phyloP scores from a whole-genome alignment of 2,329 filamentous ascomycete species.

The Phialemonium atrogriseum region DNA sequence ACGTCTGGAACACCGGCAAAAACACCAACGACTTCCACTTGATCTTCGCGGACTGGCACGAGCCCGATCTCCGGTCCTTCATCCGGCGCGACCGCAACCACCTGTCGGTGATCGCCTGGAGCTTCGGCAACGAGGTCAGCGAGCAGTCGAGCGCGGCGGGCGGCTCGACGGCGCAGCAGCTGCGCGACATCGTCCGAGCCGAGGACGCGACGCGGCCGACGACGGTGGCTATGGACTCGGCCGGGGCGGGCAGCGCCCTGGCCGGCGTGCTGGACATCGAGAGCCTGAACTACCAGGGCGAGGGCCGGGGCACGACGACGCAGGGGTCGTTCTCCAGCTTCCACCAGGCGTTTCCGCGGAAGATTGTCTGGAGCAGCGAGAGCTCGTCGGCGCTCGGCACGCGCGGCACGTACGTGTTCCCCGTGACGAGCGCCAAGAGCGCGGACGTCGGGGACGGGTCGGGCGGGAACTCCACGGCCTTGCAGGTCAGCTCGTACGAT shows the following conservation, averaged over 20 bases:
- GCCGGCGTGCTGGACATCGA: constrained; percentile 34
- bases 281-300: constrained; percentile 49
- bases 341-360: constrained; percentile 34
- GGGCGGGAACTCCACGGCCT: constrained; percentile 26
- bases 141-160: constrained; percentile 32
- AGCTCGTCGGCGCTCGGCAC: constrained; percentile 36
- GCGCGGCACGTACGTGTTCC: constrained; percentile 44
- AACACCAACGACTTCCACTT: constrained; percentile 39
- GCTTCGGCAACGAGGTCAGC: constrained; percentile 44
- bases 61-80: constrained; percentile 41
- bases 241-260: constrained; percentile 28
- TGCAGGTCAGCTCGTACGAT: constrained; percentile 41
- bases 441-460: constrained; percentile 23
- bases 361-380: constrained; percentile 36
- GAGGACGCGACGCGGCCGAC: constrained; percentile 39
- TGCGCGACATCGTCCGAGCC: constrained; percentile 31
- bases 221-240: constrained; percentile 38
- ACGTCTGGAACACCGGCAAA: constrained; percentile 40
- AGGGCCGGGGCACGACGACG: constrained; percentile 26
- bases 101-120: constrained; percentile 43
- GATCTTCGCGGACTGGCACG: constrained; percentile 44
- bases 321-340: constrained; percentile 30
- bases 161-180: constrained; percentile 20
- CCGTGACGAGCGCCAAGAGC: constrained; percentile 28
- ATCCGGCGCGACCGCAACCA: constrained; percentile 48